Evolutionary conservation across 371 early-diverging fungal species (phyloP), one percentile per base, ranked within the genome.

Genomic region (Apophysomyces ossiformis): DNA sequence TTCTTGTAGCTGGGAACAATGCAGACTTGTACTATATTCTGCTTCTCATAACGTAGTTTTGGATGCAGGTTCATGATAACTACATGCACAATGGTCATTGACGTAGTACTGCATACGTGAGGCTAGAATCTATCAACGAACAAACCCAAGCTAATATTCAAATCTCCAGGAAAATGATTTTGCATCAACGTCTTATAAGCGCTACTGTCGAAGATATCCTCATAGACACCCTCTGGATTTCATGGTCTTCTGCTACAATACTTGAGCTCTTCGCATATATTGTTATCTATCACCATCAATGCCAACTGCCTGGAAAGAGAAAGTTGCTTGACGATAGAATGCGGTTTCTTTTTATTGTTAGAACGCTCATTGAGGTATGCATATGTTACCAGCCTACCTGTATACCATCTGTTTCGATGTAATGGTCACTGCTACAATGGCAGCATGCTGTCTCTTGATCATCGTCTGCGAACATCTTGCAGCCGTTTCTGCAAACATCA

Each of bases 111-210:
- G 2, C 13, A 9, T 18, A 36, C 26, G 37, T 60, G 60, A 5
- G 60, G 46, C 21, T 66, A 37, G 36, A 66, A 66, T 8, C 66
- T 60, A 37, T 66, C 66, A 4, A 60, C 56, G 21, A 38, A 66
- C 44, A 66, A 44, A 7, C 47, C 21, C 15, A 66, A 54, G 4
- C 50, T 37, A 12, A 65, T 37, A 36, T 59, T 47, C 26, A 46
- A 59, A 12, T 35, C 7, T 0, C 47, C 21, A 4, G 35, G 35
- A 21, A 65, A 36, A 7, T 46, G 58, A 36, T 58, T 4, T 43
- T 43, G 45, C 44, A 58, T 35, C 21, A 58, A 4, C 13, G 0
- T 5, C 12, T 18, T 41, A n/a, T 21, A 65, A 1, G 60, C 60
- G 18, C 39, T 32, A 13, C 66, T 58, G 47, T 65, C 54, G 15